phyloP scores from a whole-genome alignment of 305 asterid genomes.

The Fraxinus greggii region DNA sequence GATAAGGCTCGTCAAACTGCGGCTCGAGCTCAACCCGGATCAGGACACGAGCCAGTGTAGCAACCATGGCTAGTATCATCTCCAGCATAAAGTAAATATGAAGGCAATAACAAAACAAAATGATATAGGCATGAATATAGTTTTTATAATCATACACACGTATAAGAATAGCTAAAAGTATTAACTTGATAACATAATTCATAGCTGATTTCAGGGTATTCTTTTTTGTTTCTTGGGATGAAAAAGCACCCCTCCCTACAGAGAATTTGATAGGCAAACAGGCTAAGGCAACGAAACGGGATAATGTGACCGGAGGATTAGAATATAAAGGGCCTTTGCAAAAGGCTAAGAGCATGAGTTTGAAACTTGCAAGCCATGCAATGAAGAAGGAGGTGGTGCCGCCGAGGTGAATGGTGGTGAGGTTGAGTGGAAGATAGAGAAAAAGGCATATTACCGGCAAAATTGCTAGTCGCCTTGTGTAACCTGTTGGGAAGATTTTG shows the following conservation, averaged over 20 bases:
- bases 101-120: background rate
- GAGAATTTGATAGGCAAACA: constrained; percentile 44
- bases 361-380: constrained; percentile 52
- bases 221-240: background rate
- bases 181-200: background rate
- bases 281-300: constrained; percentile 40
- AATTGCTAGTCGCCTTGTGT: constrained; percentile 26
- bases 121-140: background rate
- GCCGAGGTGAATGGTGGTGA: constrained; percentile 38
- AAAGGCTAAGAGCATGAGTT: constrained; percentile 43
- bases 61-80: constrained; percentile 29
- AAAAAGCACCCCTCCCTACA: background rate
- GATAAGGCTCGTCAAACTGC: constrained; percentile 44
- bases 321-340: constrained; percentile 37
- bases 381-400: constrained; percentile 41
- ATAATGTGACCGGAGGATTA: constrained; percentile 27
- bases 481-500: constrained; percentile 28
- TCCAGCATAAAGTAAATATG: constrained; percentile 7
- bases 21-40: constrained; percentile 43
- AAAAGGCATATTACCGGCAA: constrained; percentile 36
- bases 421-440: constrained; percentile 34
- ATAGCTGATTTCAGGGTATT: background rate
- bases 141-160: constrained; percentile 11
- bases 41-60: constrained; percentile 10
- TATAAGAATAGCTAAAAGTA: background rate